Base-by-base conservation (phyloP, 2,329 filamentous ascomycete species). In the Conoideocrella luteorostrata region DNA sequence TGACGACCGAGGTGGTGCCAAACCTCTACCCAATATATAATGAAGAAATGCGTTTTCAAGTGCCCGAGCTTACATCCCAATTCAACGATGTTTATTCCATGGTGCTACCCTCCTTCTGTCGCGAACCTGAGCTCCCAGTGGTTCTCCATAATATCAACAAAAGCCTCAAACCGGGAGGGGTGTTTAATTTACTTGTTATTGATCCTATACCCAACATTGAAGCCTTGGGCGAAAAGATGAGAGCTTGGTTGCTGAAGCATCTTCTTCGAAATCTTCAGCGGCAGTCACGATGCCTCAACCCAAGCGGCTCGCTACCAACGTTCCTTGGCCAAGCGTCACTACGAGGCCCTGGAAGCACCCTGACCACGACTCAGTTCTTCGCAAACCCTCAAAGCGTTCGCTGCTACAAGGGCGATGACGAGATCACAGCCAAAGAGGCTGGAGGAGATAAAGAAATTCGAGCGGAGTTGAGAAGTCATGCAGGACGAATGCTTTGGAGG, bases 181-280 rank as follows among this genome's bases (percentile, higher is more conserved):
- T 68, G 17, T 58, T 86, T 11, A 72, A 82, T 46, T 60, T 86
- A 13, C 73, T 74, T 0, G 62, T 86, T 15, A 75, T 86, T 49
- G 79, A 86, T 45, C 78, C 82, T 0, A 64, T 75, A 7, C 83
- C 83, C 0, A 65, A 74, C 1, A 63, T 72, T 4, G 62, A 67
- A 2, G 79, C 74, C 0, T 65, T 78, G 20, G 83, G 82, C 0
- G 78, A 77, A 0, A 63, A 65, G 2, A 63, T 86, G 55, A 67
- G 74, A 28, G 58, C 65, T 1, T 86, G 82, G 82, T 64, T 86
- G 3, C 77, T 83, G 34, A 68, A 75, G 4, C 68, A 83, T 41
- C 65, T 86, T 0, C 57, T 82, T 2, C 58, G 75, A 6, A 81
- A 80, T 45, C 61, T 86, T 0, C 76, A 81, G 54, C 67, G 68